Evolutionary conservation across 1,284 basidiomycete genomes (phyloP), one percentile per base, ranked within the genome.

Genomic region (Malassezia nana): DNA sequence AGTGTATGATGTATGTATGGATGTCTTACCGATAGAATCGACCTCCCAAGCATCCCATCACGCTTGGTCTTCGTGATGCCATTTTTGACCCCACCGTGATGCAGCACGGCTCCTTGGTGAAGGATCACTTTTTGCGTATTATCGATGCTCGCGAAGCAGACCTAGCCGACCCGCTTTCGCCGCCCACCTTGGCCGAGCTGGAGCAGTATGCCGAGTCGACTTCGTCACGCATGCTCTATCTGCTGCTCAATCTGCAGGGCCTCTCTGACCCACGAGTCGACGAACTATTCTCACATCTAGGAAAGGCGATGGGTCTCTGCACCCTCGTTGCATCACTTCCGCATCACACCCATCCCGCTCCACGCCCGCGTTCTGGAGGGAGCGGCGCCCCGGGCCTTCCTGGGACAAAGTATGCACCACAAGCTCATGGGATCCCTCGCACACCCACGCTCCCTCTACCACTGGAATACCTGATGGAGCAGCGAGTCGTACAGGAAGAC

Each of bases 401-500:
- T 6, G 46, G 41, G 13, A 38, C 47, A 4, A 53, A 53, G 15
- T 51, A 55, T 20, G 52, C 57, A 1, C 52, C 52, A 3, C 54
- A 56, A 22, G 49, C 43, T 10, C 26, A 40, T 18, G 48, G 29
- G 18, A 38, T 46, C 3, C 54, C 54, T 5, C 54, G 54, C 16
- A 64, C 65, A 15, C 60, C 66, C 43, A 66, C 64, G 6, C 81
- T 89, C 76, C 81, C 86, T 25, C 82, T 95, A 33, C 91, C 91
- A 2, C 81, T 83, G 12, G 89, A 92, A 66, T 81, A 92, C 43
- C 84, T 84, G 9, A 83, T 84, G 38, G 83, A 81, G 59, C 83
- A 89, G 67, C 80, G 82, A 7, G 83, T 94, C 10, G 82, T 81
- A 42, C 87, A 92, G 72, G 89, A 94, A 73, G 85, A 89, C 25